Base-by-base conservation (phyloP, 2,329 filamentous ascomycete genomes). In the Colletotrichum magnum region DNA sequence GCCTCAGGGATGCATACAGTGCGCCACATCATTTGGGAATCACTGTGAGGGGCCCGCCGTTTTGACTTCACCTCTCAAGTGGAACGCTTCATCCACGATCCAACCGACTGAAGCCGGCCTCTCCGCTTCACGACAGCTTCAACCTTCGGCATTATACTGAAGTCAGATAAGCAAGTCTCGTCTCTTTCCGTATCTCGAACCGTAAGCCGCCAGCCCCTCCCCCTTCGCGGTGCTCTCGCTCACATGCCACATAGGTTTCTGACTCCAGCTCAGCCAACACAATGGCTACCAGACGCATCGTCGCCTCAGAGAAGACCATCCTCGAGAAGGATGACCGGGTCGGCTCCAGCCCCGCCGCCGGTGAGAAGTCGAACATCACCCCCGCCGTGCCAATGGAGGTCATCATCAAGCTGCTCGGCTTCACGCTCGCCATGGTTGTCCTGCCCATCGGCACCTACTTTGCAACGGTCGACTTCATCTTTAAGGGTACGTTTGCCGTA, bases 401-500 rank as follows among this genome's bases (percentile, higher is more conserved):
- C 73, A 96, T 99, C 72, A 83, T 91, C 77, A 99, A 98, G 83
- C 90, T 99, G 21, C 87, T 98, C 16, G 91, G 88, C 72, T 98
- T 98, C 82, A 97, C 95, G 0, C 84, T 95, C 47, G 95, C 94
- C 77, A 98, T 99, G 95, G 88, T 98, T 69, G 88, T 92, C 16
- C 82, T 93, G 21, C 96, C 96, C 15, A 94, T 99, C 74, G 91
- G 93, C 48, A 94, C 93, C 50, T 99, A 98, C 81, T 99, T 97
- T 79, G 76, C 93, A 53, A 93, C 93, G 0, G 86, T 97, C 32
- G 88, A 95, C 76, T 87, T 85, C 1, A 75, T 98, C 32, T 98
- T 97, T 81, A 85, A 86, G 74, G 95, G 95, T 95, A 83, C 64
- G 83, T 43, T 32, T 13, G 32, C 13, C 12, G 6, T 39, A 1